Evolutionary conservation across 2,329 filamentous ascomycete genomes (phyloP), one percentile per base, ranked within the genome.

Genomic region (Cladosporium sp.): DNA sequence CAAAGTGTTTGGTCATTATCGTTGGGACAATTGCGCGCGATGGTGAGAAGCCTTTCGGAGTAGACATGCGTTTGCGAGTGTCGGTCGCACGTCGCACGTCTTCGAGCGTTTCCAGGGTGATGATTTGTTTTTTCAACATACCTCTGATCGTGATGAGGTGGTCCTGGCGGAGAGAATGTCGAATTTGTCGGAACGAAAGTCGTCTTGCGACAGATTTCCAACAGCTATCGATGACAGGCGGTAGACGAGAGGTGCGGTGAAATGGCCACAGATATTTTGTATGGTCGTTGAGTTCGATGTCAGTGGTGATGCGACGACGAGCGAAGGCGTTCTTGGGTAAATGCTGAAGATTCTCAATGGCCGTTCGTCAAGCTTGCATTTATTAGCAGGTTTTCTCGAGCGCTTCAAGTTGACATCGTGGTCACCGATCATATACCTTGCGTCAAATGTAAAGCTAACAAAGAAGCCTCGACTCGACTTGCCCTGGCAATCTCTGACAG

Each of bases 401-500:
- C 2, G 49, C 2, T 11, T 22, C 17, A 20, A 28, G 28, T 55
- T 8, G 14, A 37, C 14, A 19, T 56, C 34, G 51, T 17, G 30
- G 36, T 34, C 12, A 39, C 30, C 54, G 42, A 14, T 17, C 37
- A 45, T 30, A 36, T 56, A 56, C 54, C 54, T 49, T 56, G 54
- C 42, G 54, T 56, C 54, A 30, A 56, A 56, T 36, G 42, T 39
- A 34, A 49, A 49, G 34, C 36, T 19, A 40, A 56, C 54, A 56
- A 56, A 56, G 54, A 37, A 55, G 54, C 30, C 34, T 55, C 54
- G 54, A 56, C 42, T 56, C 42, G 42, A 49, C 54, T 38, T 56
- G 37, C 54, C 54, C 3, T 40, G 30, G 11, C 20, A 40, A 20
- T 14, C 4, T 12, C 36, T 28, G 34, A 51, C 12, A 28, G 19